Evolutionary conservation across 352 stramenopile species (phyloP), one percentile per base, ranked within the genome.

Genomic region (Saprolegnia diclina): DNA sequence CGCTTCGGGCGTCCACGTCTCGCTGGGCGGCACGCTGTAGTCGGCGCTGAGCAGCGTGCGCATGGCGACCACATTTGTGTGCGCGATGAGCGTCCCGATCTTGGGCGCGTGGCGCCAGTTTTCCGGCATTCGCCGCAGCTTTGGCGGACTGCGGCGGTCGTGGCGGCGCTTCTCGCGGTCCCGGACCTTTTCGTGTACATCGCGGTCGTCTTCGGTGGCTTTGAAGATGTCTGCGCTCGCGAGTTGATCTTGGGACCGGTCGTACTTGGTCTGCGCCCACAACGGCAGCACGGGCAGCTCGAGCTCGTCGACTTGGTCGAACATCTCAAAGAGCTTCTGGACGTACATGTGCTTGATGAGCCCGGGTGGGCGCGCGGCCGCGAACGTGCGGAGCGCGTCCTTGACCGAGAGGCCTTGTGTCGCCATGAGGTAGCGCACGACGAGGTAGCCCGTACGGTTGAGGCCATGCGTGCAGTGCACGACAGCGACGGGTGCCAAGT

Each of bases 321-420:
- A 69, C 63, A 63, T 69, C 10, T 69, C 46, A 24, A 53, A 69
- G 19, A 69, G 45, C 24, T 54, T 69, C 13, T 32, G 13, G 14
- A 69, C 48, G 38, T 69, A 69, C 42, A 69, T 62, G 63, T 69
- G 63, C 45, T 69, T 69, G 53, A 69, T 69, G 5, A 69, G 21
- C 6, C 63, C 63, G 7, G 63, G 63, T 5, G 63, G 53, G 5
- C 63, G 44, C 21, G 63, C 53, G 14, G 48, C 32, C 29, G 63
- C 22, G 24, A 69, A 69, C 37, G 24, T 46, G 4, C 18, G 19
- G 10, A 69, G 46, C 9, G 63, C 63, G 5, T 69, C 53, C 53
- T 69, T 69, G 19, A 69, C 63, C 16, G 48, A 40, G 11, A 69
- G 22, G 5, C 53, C 53, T 35, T 32, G 24, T 13, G 29, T 62